These are phyloP conservation scores for Magnusiomyces sp. DNA, from an alignment of 1,139 yeast genomes.

Conservation along the genomic window DNA sequence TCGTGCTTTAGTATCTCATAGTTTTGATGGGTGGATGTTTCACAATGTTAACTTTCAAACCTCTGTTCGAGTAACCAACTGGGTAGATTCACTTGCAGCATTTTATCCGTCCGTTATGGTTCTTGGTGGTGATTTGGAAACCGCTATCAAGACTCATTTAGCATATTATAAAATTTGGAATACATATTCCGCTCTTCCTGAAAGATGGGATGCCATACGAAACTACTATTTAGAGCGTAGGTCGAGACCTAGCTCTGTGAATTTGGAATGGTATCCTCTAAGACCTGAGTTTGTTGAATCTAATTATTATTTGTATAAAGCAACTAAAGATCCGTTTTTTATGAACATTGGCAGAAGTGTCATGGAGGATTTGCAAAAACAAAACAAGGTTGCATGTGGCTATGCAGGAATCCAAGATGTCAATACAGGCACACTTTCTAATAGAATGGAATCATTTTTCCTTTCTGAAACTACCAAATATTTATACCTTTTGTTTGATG, in stretches of 20 bases:
- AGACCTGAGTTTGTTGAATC: slow-evolving; percentile 90
- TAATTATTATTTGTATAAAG: slow-evolving; percentile 72
- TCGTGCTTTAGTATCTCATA: slow-evolving; percentile 45
- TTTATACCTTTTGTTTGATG: slow-evolving; percentile 71
- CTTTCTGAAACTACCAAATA: slow-evolving; percentile 81
- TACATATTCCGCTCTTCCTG: slow-evolving; percentile 74
- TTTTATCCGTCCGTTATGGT: slow-evolving; percentile 85
- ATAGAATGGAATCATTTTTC: slow-evolving; percentile 89
- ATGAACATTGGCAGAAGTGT: slow-evolving; percentile 64
- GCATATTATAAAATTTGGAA: slow-evolving; percentile 76
- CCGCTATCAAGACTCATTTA: slow-evolving; percentile 55
- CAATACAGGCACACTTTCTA: slow-evolving; percentile 51
- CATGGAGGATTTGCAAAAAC: slow-evolving; percentile 44
- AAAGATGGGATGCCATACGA: slow-evolving; percentile 53
- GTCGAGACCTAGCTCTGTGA: slow-evolving; percentile 20
- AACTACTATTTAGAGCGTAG: not conserved
- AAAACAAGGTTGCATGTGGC: slow-evolving; percentile 62
- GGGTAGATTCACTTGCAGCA: slow-evolving; percentile 85
- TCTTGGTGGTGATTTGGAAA: slow-evolving; percentile 61
- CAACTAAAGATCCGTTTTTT: slow-evolving; percentile 81
- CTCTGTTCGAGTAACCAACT: slow-evolving; percentile 46
- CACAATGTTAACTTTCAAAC: slow-evolving; percentile 47
- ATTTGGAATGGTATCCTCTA: slow-evolving; percentile 82
- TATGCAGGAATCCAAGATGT: slow-evolving; percentile 72
- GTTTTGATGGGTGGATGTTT: slow-evolving; percentile 48